A percentile compares a stretch with the other conserved stretches of the same genome.
Evolutionary conservation across 352 stramenopile genomes (phyloP).

Genomic region (Pythium brassicae): DNA sequence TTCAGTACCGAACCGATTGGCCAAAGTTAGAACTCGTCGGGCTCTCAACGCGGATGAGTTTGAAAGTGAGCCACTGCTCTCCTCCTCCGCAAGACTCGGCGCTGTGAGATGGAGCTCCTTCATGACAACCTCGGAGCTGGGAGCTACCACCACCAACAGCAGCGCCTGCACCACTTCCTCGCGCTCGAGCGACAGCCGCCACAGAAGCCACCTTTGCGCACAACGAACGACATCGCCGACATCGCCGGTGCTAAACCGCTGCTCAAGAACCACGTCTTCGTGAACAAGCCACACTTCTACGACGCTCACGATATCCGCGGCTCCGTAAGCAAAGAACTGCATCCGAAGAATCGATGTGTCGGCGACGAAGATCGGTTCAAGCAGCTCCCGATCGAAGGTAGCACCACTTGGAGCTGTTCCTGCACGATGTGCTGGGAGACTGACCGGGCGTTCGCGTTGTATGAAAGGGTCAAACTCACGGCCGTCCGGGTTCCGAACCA

Average conservation of each 20-base stretch:
- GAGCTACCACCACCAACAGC: conserved; percentile 38
- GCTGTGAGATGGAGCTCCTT: too few species aligned
- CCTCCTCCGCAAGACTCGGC: too few species aligned
- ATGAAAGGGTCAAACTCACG: conserved; percentile 30
- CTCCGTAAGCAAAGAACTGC: conserved; percentile 54
- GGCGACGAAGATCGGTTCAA: conserved; percentile 59
- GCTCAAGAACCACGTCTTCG: conserved; percentile 58
- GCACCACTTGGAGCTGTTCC: too few species aligned
- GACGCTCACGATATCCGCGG: conserved; percentile 55
- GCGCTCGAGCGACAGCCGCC: conserved; percentile 24
- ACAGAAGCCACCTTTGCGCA: conserved; percentile 27
- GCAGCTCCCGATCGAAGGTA: conserved; percentile 67
- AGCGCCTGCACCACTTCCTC: conserved; percentile 41
- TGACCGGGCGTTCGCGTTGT: too few species aligned
- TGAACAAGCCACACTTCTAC: conserved; percentile 68
- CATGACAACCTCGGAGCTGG: too few species aligned
- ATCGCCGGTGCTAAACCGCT: conserved; percentile 43
- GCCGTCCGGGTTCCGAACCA: conserved; percentile 52
- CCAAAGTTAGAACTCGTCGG: too few species aligned
- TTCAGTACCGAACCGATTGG: too few species aligned
- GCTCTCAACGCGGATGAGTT: too few species aligned
- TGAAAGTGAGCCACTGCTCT: too few species aligned
- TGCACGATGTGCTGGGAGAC: too few species aligned
- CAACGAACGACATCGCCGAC: conserved; percentile 66
- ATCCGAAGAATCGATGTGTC: conserved; percentile 41